Percentiles rank a stretch among this genome's conserved stretches.
These are phyloP conservation scores for Microcera coccophila DNA, from an alignment of 2,329 filamentous ascomycete genomes.

Conservation along the genomic window DNA sequence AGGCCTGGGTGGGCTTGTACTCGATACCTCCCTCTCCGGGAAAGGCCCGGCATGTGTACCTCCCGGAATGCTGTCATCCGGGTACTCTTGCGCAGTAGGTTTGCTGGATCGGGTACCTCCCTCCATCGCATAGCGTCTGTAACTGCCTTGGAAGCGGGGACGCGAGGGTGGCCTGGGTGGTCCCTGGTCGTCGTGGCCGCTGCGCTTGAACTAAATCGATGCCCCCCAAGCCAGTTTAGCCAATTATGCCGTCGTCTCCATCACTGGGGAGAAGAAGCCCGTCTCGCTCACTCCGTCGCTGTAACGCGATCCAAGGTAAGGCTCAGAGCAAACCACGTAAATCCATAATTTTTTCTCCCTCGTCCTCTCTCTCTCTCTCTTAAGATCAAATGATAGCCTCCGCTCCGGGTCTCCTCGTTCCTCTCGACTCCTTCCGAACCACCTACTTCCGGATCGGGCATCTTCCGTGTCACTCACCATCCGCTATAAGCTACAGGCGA, in stretches of 20 bases:
- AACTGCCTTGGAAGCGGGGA: no score
- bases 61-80: neutral
- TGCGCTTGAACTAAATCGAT: constrained; percentile 8
- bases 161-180: no score
- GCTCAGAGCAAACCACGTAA: neutral
- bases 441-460: neutral
- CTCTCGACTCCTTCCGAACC: neutral
- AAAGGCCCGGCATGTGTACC: neutral
- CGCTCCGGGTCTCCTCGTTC: neutral
- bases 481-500: no score
- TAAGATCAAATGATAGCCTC: neutral
- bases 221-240: no score
- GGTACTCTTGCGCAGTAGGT: neutral
- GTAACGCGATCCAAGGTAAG: neutral
- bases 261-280: neutral
- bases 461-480: no score
- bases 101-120: neutral
- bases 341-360: neutral
- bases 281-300: neutral
- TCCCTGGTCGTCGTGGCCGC: constrained; percentile 3
- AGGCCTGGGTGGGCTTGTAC: neutral
- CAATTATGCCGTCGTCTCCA: neutral
- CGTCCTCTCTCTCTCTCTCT: neutral
- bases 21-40: neutral
- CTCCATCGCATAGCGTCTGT: no score